These are phyloP conservation scores for Sarcocystis neurona DNA, from an alignment of 169 alveolate species.

Conservation along the genomic window DNA sequence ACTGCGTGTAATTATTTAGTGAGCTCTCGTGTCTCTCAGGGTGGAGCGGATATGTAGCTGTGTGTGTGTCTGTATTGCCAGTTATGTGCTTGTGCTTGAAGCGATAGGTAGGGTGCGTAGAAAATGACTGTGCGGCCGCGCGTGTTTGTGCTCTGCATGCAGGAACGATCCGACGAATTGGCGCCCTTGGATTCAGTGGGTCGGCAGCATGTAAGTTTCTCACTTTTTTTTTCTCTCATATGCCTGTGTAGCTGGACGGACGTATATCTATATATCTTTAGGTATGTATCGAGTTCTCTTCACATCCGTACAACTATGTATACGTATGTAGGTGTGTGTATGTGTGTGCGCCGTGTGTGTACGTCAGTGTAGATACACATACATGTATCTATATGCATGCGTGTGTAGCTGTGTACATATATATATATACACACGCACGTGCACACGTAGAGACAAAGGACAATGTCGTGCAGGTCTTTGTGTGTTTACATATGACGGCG, in stretches of 20 bases:
- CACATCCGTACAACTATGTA: neutral
- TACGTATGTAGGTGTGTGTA: neutral
- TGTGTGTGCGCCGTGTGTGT: too few species aligned
- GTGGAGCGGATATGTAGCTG: too few species aligned
- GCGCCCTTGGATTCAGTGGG: slow-evolving; percentile 68
- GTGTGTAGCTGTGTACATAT: neutral
- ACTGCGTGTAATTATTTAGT: too few species aligned
- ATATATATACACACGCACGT: too few species aligned
- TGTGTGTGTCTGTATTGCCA: neutral
- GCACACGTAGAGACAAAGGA: too few species aligned
- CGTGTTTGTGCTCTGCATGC: neutral
- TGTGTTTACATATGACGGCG: too few species aligned
- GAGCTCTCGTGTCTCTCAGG: too few species aligned
- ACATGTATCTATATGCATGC: neutral
- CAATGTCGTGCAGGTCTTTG: too few species aligned
- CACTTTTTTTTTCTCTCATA: neutral
- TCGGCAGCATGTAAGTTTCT: slow-evolving; percentile 56
- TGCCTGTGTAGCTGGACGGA: neutral
- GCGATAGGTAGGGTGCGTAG: neutral
- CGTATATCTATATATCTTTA: neutral
- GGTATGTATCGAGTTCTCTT: neutral
- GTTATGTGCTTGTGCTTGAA: neutral
- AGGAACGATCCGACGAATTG: slow-evolving; percentile 63
- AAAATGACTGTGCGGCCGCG: neutral
- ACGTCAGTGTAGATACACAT: neutral